Percentiles rank a stretch among this genome's conserved stretches.
These are phyloP conservation scores for Penicillium goetzii DNA, from an alignment of 495 filamentous ascomycete species.

Conservation along the genomic window DNA sequence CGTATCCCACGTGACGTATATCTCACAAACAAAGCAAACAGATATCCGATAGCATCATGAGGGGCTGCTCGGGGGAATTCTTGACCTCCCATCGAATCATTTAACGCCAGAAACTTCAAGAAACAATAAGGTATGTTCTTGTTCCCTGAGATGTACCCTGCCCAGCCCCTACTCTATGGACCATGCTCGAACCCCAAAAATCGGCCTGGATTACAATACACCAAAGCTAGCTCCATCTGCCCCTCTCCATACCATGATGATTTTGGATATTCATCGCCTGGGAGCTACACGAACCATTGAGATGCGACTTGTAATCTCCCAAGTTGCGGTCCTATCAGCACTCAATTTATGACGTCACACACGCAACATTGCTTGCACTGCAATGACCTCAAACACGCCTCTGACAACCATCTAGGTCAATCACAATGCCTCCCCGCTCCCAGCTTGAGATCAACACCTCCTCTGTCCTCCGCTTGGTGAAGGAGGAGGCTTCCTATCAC, in stretches of 20 bases:
- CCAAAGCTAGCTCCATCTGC: not conserved
- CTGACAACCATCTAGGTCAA: conserved; percentile 11
- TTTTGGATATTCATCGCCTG: conserved; percentile 1
- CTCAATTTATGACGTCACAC: conserved; percentile 11
- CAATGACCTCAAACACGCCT: not conserved
- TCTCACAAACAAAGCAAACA: conserved; percentile 33
- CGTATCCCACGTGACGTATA: conserved; percentile 18
- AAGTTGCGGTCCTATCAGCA: not conserved
- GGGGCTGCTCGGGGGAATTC: conserved; percentile 16
- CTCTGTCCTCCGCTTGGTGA: conserved; percentile 78
- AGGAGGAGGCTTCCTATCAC: conserved; percentile 89
- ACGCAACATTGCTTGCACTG: not conserved
- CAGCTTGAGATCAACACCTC: conserved; percentile 73
- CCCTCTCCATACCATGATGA: not conserved
- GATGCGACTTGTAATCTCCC: not conserved
- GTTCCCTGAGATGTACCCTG: not conserved
- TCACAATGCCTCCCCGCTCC: conserved; percentile 70
- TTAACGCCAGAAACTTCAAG: not conserved
- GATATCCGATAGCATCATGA: conserved; percentile 25
- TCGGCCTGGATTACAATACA: not conserved
- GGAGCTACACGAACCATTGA: not conserved
- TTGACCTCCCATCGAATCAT: not conserved
- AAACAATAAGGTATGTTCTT: conserved; percentile 11
- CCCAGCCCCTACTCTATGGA: not conserved
- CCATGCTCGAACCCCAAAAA: not conserved